Evolutionary conservation across 2,329 filamentous ascomycete species (phyloP).

Genomic region (Colletotrichum graminicola): DNA sequence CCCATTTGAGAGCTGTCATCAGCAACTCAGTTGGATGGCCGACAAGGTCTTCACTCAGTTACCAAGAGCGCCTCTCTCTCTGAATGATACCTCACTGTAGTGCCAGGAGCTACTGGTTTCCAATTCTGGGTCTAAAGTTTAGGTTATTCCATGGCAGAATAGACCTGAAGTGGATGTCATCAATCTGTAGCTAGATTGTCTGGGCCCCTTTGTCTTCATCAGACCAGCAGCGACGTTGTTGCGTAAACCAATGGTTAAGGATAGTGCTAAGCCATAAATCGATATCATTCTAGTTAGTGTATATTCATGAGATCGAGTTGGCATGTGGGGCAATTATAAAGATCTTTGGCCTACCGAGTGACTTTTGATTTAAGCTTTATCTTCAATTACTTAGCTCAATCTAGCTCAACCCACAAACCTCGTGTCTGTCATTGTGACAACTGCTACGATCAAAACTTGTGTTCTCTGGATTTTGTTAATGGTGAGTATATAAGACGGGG

Average conservation of each 20-base stretch:
- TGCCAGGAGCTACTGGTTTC: conserved; percentile 44
- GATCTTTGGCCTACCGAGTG: conserved; percentile 38
- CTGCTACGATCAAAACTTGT: conserved; percentile 45
- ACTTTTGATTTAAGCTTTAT: conserved; percentile 42
- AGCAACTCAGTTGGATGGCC: conserved; percentile 43
- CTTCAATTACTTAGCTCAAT: conserved; percentile 42
- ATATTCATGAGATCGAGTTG: neutral
- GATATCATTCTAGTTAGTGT: neutral
- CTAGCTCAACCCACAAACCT: conserved; percentile 41
- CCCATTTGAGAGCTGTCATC: neutral
- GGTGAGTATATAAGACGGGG: conserved; percentile 45
- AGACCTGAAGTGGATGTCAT: neutral
- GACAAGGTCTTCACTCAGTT: conserved; percentile 45
- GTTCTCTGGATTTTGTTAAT: conserved; percentile 47
- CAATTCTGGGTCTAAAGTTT: conserved; percentile 24
- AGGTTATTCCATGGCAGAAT: neutral
- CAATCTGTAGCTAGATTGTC: conserved; percentile 9
- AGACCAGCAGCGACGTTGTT: conserved; percentile 45
- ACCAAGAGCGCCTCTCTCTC: conserved; percentile 43
- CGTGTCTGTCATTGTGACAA: conserved; percentile 39
- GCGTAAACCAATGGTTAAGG: conserved; percentile 43
- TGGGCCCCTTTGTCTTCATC: conserved; percentile 42
- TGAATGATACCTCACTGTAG: conserved; percentile 46
- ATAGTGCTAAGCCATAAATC: conserved; percentile 21
- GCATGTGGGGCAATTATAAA: no score